Evolutionary conservation across 352 stramenopile species (phyloP), one percentile per base, ranked within the genome.

Genomic region (Phytopythium kandeliae): DNA sequence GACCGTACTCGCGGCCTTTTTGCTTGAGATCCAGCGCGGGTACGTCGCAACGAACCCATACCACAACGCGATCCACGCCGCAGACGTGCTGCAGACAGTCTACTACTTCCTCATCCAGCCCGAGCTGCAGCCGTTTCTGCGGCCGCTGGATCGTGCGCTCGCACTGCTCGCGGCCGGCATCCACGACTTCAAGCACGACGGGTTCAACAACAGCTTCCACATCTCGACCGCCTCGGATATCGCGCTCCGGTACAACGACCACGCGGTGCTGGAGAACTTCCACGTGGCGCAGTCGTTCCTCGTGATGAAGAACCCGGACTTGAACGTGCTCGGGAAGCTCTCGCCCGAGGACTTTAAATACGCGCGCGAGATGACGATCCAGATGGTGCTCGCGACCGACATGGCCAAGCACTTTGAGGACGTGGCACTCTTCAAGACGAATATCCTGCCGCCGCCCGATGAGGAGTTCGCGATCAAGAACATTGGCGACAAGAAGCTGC

Each of bases 351-450:
- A 92, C 53, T 92, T 93, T 48, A 92, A 93, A 54, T 94, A 95
- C 54, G 67, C 68, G 19, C 79, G 85, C 28, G 84, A 92, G 55
- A 92, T 95, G 82, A 78, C 93, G 49, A 93, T 95, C 50, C 81
- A 95, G 55, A 93, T 94, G 78, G 86, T 97, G 25, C 59, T 97
- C 15, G 80, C 84, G 17, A 97, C 88, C 0, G 86, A 97, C 54
- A 96, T 97, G 86, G 78, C 83, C 33, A 88, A 91, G 43, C 88
- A 97, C 46, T 92, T 95, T 40, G 85, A 96, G 54, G 78, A 95
- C 37, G 78, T 93, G 0, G 75, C 79, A 24, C 65, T 95, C 0
- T 95, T 97, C 56, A 95, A 96, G 54, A 73, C 83, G 0, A 93
- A 88, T 33, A 94, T 96, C 21, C 40, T 94, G 31, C 83, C 84